Percentiles rank a stretch among this genome's conserved stretches.
phyloP scores from a whole-genome alignment of 1,284 basidiomycete species.

The Leccinum fallax region DNA sequence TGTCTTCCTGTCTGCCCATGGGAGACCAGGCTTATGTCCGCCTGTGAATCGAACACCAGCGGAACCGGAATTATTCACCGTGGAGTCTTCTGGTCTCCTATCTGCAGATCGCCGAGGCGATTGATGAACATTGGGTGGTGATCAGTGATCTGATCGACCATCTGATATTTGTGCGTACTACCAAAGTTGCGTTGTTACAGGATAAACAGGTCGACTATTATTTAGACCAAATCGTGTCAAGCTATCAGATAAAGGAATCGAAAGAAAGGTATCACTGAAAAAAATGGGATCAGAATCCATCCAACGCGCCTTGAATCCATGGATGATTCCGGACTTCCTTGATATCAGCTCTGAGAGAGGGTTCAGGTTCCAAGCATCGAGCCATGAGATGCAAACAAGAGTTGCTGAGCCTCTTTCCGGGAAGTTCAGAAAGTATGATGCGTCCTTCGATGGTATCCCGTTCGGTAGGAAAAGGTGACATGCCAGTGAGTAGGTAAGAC shows the following conservation, averaged over 20 bases:
- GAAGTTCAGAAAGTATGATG: slow-evolving; percentile 45
- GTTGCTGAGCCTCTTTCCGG: slow-evolving; percentile 40
- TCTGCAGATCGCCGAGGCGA: neutral
- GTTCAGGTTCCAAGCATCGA: slow-evolving; percentile 75
- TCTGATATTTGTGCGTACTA: neutral
- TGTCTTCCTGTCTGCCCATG: no score
- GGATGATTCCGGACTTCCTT: slow-evolving; percentile 70
- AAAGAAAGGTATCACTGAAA: slow-evolving; percentile 13
- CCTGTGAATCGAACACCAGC: neutral
- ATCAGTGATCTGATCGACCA: neutral
- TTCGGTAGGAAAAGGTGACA: slow-evolving; percentile 81
- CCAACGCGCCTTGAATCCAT: slow-evolving; percentile 56
- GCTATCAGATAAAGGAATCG: slow-evolving; percentile 3
- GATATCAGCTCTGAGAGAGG: slow-evolving; percentile 67
- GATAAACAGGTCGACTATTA: slow-evolving; percentile 17
- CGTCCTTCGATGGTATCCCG: slow-evolving; percentile 64
- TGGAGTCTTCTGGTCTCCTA: neutral
- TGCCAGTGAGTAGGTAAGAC: slow-evolving; percentile 83
- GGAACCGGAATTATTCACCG: neutral
- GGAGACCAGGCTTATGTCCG: no score
- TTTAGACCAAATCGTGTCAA: slow-evolving; percentile 12
- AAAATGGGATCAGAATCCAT: slow-evolving; percentile 21
- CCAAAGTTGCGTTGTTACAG: slow-evolving; percentile 16
- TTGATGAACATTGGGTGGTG: no score
- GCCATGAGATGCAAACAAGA: slow-evolving; percentile 64